Evolutionary conservation across 2,329 filamentous ascomycete species (phyloP), one percentile per base, ranked within the genome.

Genomic region (Ophiostoma ips): DNA sequence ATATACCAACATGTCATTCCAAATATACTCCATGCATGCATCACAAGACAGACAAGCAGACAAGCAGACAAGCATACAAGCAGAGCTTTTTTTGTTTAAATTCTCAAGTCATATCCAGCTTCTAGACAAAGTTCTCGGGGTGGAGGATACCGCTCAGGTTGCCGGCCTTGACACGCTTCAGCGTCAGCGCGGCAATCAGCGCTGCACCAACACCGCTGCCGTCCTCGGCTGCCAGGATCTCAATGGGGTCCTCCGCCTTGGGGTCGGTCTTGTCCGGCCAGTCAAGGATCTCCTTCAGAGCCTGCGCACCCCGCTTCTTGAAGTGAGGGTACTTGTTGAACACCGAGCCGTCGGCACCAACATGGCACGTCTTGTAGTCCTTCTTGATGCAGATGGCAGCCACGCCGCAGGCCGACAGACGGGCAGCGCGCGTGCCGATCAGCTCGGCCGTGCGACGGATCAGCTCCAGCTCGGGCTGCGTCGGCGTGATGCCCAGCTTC

Each of bases 271-370:
- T 85, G 50, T 76, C 79, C 3, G 84, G 79, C 89, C 90, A 96
- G 71, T 95, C 90, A 35, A 98, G 79, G 57, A 98, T 95, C 72
- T 98, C 92, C 50, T 87, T 81, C 49, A 98, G 77, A 28, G 92
- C 92, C 64, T 83, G 75, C 13, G 92, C 90, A 50, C 90, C 89
- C 50, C 92, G 84, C 52, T 81, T 79, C 75, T 95, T 95, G 78
- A 98, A 98, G 69, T 95, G 85, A 12, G 92, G 92, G 70, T 98
- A 98, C 67, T 96, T 96, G 76, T 95, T 95, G 73, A 98, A 98
- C 50, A 98, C 90, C 16, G 87, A 94, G 35, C 92, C 92, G 63
- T 98, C 92, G 48, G 92, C 92, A 60, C 92, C 92, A 38, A 98
- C 92, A 66, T 96, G 92, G 71, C 87, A 94, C 35, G 77, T 76